Evolutionary conservation across 345 rosid species (phyloP).

Genomic region (Conringia planisiliqua): DNA sequence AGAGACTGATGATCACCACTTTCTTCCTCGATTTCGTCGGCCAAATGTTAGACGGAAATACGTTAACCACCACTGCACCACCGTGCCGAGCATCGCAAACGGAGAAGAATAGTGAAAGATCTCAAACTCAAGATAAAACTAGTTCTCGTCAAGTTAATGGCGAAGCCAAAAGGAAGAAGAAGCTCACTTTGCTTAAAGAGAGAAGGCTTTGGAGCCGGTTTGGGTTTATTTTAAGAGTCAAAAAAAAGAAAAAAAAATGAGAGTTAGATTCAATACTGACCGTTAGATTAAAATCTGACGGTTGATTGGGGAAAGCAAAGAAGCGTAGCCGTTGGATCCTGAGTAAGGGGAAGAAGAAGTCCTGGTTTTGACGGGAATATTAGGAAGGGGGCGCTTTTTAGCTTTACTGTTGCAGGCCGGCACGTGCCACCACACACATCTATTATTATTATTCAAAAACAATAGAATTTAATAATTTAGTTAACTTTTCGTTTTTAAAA

Average conservation of each 20-base stretch:
- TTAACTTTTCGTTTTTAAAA: neutral
- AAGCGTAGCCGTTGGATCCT: constrained; percentile 45
- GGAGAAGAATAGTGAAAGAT: neutral
- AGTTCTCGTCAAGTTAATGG: no score
- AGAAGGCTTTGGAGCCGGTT: constrained; percentile 35
- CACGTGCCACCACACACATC: constrained; percentile 51
- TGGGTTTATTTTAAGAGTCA: constrained; percentile 36
- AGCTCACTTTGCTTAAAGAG: constrained; percentile 1
- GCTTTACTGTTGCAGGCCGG: constrained; percentile 51
- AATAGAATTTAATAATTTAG: neutral
- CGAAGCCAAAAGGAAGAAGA: neutral
- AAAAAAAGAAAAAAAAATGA: constrained; percentile 6
- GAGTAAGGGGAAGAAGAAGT: constrained; percentile 20
- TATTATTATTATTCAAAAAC: neutral
- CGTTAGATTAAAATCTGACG: constrained; percentile 50
- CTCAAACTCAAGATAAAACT: no score
- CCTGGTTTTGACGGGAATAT: constrained; percentile 48
- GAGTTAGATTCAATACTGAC: constrained; percentile 40
- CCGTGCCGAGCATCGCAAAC: constrained; percentile 19
- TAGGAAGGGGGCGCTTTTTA: constrained; percentile 37
- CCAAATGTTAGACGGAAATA: constrained; percentile 42
- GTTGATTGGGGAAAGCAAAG: neutral
- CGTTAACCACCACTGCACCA: constrained; percentile 43
- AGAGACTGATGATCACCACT: constrained; percentile 44
- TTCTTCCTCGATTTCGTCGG: constrained; percentile 33